Evolutionary conservation across 805 yeast genomes (phyloP), one percentile per base, ranked within the genome.

Genomic region (Cyberlindnera sargentensis): DNA sequence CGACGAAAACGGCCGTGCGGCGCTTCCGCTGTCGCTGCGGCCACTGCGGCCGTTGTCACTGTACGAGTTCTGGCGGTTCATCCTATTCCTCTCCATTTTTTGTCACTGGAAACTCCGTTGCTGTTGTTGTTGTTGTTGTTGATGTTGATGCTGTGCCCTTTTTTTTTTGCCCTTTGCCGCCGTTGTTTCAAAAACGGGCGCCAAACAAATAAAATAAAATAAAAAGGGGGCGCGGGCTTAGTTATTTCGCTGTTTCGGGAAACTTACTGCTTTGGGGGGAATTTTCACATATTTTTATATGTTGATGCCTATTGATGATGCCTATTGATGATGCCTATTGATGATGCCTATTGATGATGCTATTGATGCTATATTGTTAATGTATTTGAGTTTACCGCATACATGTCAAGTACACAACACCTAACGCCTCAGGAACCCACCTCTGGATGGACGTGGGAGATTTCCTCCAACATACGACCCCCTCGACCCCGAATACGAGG

Each of bases 1-100:
- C 3, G 80, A 68, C 6, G 89, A 81, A 42, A 80, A 65, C 2
- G 70, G 73, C 50, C 72, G 20, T 15, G 20, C 20, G 2, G 20
- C 20, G 20, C 20, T 15, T 15, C 20, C 20, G 20, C 20, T 15
- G 20, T 15, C 20, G 20, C 20, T 15, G 20, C 20, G 20, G 20
- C 20, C 20, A 15, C 20, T 15, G 20, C 20, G 20, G 20, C 20
- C 20, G 20, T 32, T 32, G 20, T 20, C 34, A n/a, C n/a, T 8
- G 15, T 32, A 32, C 10, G 34, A 32, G 15, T 32, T 32, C 15
- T 32, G 34, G 9, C 34, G 9, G 10, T 8, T 6, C 34, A 32
- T 32, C 31, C 31, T 15, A 8, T 29, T 29, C 10, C 31, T 29
- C 10, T 29, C 31, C 10, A 8, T 29, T 9, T 8, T 32, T 32